Base-by-base conservation (phyloP, 2,329 filamentous ascomycete genomes). In the Penicillium janthinellum region DNA sequence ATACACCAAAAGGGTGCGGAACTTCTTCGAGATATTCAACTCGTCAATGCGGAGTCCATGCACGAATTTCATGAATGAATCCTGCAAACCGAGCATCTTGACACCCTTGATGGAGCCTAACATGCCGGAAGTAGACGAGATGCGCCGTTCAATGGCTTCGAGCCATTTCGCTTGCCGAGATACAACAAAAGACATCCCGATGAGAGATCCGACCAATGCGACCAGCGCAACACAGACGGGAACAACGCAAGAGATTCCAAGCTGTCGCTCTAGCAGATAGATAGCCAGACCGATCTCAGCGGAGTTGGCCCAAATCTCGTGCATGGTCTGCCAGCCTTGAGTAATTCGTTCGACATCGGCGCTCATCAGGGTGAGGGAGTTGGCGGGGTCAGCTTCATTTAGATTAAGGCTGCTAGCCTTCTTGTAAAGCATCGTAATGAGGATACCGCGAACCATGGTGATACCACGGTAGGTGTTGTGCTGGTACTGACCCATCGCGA, bases 341-440 rank as follows among this genome's bases (percentile, higher is more conserved):
- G 75, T 74, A 12, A 82, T 78, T 38, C 78, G 67, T 62, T 81
- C 79, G 11, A 81, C 72, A 63, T 81, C 79, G 1, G 79, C 75
- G 54, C 77, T 79, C 78, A 81, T 81, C 14, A 81, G 62, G 4
- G 78, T 81, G 14, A 81, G 63, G 1, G 79, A 75, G 22, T 74
- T 70, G 25, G 72, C 71, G 1, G 74, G 71, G 37, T 77, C 75
- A 11, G 71, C 70, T 55, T 75, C 72, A 54, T 68, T 71, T 6
- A 72, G 61, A 45, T 68, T 70, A 1, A 77, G 54, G 10, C 70
- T 67, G 12, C 67, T 73, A 7, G 76, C 72, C 58, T 77, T 78
- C n/a, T 78, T 76, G 64, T 82, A 86, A 1, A 87, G 78, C 63
- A 85, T 71, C 0, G 81, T 79, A n/a, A 81, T 71, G 7, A 82